Evolutionary conservation across 1,139 yeast genomes (phyloP), one percentile per base, ranked within the genome.

Genomic region (Saccharomycopsis crataegensis): DNA sequence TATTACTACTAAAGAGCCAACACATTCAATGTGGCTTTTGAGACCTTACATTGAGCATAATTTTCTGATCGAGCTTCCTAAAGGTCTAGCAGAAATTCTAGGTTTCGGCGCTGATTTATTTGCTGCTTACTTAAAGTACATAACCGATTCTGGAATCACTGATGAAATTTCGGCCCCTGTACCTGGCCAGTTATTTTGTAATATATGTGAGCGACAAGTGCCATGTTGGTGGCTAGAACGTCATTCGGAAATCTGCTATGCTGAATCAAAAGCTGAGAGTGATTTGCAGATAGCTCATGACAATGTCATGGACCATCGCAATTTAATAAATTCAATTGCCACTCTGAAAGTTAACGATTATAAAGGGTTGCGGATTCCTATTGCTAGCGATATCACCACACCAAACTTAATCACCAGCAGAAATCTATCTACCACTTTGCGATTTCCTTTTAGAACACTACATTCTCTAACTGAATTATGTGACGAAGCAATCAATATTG

Each of bases 191-290:
- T 87, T 89, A 46, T 71, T 91, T 44, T 94, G 99, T 67, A 76
- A 96, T 51, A 90, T 94, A 22, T 94, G 99, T 68, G 99, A 94
- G 64, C 81, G 83, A 34, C 79, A 79, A 51, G 82, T 91, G n/a
- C 97, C 96, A 1, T 89, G 93, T 1, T 94, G 99, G 99, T 93
- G 96, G 83, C 75, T 93, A 50, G 99, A 91, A 63, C 79, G 84
- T 52, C 99, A 94, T 68, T 84, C 94, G 1, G 96, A 90, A 64
- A 72, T 87, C 52, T 94, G 99, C 63, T 73, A 87, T 34, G 80
- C 88, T 46, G 98, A 90, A 65, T 96, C 90, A 67, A 78, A 85
- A 61, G 80, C 86, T 3, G 89, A 83, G 62, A 91, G 90, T 59
- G 83, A 84, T 46, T 79, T 93, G n/a, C 89, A 86, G 62, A 63